phyloP scores from a whole-genome alignment of 192 early-diverging fungal genomes.

The Mortierella antarctica region DNA sequence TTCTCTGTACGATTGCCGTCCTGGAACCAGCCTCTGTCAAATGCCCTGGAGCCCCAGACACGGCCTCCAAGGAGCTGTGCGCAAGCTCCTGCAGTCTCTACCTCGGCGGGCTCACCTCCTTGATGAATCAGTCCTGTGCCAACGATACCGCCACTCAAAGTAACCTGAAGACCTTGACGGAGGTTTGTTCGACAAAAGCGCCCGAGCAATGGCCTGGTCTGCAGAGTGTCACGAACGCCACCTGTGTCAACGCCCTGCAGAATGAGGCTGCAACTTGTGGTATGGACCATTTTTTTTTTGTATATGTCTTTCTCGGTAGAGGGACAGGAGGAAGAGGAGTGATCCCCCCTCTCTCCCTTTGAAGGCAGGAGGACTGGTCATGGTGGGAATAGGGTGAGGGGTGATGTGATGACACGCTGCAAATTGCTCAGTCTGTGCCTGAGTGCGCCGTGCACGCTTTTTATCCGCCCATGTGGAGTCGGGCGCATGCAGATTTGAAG shows the following conservation, averaged over 20 bases:
- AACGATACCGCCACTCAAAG: not conserved
- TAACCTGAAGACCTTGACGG: not conserved
- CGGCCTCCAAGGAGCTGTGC: conserved; percentile 7
- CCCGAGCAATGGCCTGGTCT: conserved; percentile 6
- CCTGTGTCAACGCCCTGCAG: conserved; percentile 20
- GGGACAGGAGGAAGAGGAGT: not conserved
- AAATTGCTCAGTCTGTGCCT: too few relatives aligned
- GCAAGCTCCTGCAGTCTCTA: conserved; percentile 26
- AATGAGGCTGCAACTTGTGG: conserved; percentile 37
- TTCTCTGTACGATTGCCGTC: conserved; percentile 30
- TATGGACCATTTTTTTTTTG: conserved; percentile 11
- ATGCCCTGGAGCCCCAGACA: conserved; percentile 1
- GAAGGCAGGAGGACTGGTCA: too few relatives aligned
- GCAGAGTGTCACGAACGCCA: not conserved
- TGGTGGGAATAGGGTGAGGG: too few relatives aligned
- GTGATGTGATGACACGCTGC: too few relatives aligned
- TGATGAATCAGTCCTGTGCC: conserved; percentile 17
- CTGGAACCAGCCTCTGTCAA: not conserved
- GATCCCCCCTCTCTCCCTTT: too few relatives aligned
- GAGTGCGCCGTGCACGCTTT: too few relatives aligned
- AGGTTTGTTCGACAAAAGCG: conserved; percentile 7
- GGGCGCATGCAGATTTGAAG: too few relatives aligned
- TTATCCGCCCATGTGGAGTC: too few relatives aligned
- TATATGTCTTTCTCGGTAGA: not conserved
- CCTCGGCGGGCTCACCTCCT: conserved; percentile 3